Percentiles rank a stretch among this genome's conserved stretches.
Conservation (phyloP, 495 filamentous ascomycete genomes). For the Lichina pygmaea region DNA sequence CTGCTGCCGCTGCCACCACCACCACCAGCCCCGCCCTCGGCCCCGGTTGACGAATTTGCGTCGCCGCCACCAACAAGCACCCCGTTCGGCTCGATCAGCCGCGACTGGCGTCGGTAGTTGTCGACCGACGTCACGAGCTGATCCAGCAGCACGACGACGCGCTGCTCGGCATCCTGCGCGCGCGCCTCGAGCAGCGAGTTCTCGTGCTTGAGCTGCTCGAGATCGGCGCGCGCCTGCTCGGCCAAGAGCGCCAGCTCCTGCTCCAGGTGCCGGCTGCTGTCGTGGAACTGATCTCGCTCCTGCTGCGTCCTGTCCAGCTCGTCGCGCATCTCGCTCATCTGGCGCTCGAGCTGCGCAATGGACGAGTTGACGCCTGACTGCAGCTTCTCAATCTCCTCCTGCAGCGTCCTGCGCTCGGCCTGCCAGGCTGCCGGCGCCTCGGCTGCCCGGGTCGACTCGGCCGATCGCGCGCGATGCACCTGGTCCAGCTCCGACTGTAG, state of each 20-base stretch:
- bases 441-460: conserved; percentile 12
- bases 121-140: conserved; percentile 84
- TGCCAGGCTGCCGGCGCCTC: conserved; percentile 36
- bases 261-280: conserved; percentile 26
- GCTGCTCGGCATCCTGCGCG: conserved; percentile 72
- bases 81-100: conserved; percentile 12
- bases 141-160: conserved; percentile 75
- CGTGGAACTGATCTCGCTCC: conserved; percentile 37
- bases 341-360: conserved; percentile 36
- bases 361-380: conserved; percentile 39
- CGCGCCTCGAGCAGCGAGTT: conserved; percentile 54
- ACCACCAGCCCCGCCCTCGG: conserved; percentile 17
- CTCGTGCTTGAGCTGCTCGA: conserved; percentile 60
- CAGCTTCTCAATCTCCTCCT: conserved; percentile 34
- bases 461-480: conserved; percentile 10
- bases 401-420: conserved; percentile 38
- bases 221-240: conserved; percentile 33
- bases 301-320: conserved; percentile 34
- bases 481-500: conserved; percentile 55
- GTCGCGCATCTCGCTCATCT: conserved; percentile 35
- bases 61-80: conserved; percentile 11
- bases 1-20: conserved; percentile 8
- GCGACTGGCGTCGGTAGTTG: conserved; percentile 68
- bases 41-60: conserved; percentile 5
- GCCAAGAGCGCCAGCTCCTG: conserved; percentile 26